Percentiles rank a stretch among this genome's conserved stretches.
Conservation (phyloP, 2,329 filamentous ascomycete species). For the Pseudogymnoascus destructans region DNA sequence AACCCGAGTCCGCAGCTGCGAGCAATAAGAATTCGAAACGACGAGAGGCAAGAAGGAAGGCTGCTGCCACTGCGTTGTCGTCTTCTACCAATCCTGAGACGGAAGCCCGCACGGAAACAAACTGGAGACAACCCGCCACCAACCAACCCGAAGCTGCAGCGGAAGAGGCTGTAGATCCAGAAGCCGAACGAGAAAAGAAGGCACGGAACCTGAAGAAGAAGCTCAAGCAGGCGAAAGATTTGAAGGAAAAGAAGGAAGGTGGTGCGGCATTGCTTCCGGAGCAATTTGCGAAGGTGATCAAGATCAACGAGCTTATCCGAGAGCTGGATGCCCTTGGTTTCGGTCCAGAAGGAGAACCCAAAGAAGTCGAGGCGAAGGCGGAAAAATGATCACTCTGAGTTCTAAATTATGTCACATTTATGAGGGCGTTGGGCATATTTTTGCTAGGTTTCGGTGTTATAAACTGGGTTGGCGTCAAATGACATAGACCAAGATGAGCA, state of each 20-base stretch:
- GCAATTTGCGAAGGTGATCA: slow-evolving; percentile 94
- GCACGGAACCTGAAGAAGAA: slow-evolving; percentile 88
- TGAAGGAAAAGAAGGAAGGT: slow-evolving; percentile 81
- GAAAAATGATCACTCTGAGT: background rate
- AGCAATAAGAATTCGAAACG: slow-evolving; percentile 81
- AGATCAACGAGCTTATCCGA: slow-evolving; percentile 84
- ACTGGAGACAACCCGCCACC: slow-evolving; percentile 11
- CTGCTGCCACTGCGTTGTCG: slow-evolving; percentile 33
- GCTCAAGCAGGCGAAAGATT: slow-evolving; percentile 78
- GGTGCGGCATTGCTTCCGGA: slow-evolving; percentile 77
- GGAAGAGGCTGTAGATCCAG: slow-evolving; percentile 45
- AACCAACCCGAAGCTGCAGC: slow-evolving; percentile 22
- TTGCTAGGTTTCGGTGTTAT: background rate
- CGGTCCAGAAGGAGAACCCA: slow-evolving; percentile 60
- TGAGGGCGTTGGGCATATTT: slow-evolving; percentile 1
- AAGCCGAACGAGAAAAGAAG: slow-evolving; percentile 81
- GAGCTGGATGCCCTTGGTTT: slow-evolving; percentile 80
- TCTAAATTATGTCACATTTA: background rate
- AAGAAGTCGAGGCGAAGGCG: slow-evolving; percentile 21
- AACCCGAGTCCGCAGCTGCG: slow-evolving; percentile 37
- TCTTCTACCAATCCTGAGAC: slow-evolving; percentile 27
- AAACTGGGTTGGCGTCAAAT: background rate
- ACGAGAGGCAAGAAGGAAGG: slow-evolving; percentile 51
- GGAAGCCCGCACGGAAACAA: slow-evolving; percentile 21
- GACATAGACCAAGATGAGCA: background rate